Evolutionary conservation across 805 yeast species (phyloP).

Genomic region (Myxozyma monticola): DNA sequence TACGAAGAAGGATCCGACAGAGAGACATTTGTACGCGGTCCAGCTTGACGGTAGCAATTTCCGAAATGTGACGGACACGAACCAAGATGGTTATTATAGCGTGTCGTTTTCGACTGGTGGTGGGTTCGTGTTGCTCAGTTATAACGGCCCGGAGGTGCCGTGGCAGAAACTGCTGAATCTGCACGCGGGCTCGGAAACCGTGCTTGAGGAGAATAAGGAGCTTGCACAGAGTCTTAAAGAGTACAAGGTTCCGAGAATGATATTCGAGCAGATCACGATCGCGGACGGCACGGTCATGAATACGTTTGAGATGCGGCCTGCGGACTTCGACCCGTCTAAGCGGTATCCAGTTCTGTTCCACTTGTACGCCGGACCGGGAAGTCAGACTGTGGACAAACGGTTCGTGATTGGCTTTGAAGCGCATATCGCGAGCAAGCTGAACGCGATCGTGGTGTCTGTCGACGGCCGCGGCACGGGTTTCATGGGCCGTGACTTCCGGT

Average conservation of each 20-base stretch:
- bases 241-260: conserved; percentile 59
- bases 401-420: conserved; percentile 69
- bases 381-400: conserved; percentile 71
- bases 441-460: conserved; percentile 87
- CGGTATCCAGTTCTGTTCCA: conserved; percentile 85
- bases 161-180: conserved; percentile 69
- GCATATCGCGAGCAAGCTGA: conserved; percentile 70
- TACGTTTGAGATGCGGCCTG: conserved; percentile 75
- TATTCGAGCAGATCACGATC: conserved; percentile 47
- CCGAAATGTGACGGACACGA: conserved; percentile 51
- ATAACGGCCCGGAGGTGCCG: conserved; percentile 79
- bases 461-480: conserved; percentile 98
- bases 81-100: conserved; percentile 62
- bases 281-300: conserved; percentile 56
- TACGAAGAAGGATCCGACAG: conserved; percentile 75
- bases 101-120: conserved; percentile 80
- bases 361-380: conserved; percentile 95
- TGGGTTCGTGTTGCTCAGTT: conserved; percentile 66
- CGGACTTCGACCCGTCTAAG: conserved; percentile 58
- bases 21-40: conserved; percentile 79
- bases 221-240: conserved; percentile 34
- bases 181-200: conserved; percentile 39
- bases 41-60: conserved; percentile 50
- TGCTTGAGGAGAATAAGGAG: conserved; percentile 36
- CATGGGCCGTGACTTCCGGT: conserved; percentile 75